Evolutionary conservation across 805 yeast species (phyloP).

Genomic region (Nakazawaea wyomingensis): DNA sequence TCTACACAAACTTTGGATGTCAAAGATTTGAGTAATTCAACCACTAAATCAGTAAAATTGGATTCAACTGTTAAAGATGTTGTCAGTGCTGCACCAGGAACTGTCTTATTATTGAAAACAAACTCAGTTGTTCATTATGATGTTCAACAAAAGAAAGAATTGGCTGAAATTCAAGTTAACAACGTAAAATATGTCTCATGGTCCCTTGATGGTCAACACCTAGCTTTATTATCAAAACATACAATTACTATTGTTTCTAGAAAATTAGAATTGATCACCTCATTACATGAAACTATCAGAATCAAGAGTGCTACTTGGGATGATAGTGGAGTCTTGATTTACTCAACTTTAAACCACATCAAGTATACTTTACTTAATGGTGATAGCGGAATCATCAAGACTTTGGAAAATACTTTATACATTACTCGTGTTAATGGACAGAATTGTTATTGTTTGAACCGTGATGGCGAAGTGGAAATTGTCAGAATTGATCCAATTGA

Average conservation of each 20-base stretch:
- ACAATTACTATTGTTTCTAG: slow-evolving; percentile 83
- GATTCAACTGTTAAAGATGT: slow-evolving; percentile 67
- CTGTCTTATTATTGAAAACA: slow-evolving; percentile 67
- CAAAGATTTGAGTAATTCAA: slow-evolving; percentile 74
- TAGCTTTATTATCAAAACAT: slow-evolving; percentile 89
- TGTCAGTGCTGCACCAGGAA: slow-evolving; percentile 76
- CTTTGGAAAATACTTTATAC: slow-evolving; percentile 84
- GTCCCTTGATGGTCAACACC: slow-evolving; percentile 82
- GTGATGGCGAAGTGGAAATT: slow-evolving; percentile 79
- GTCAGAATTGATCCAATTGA: slow-evolving; percentile 91
- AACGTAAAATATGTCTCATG: slow-evolving; percentile 85
- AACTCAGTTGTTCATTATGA: slow-evolving; percentile 78
- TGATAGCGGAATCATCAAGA: slow-evolving; percentile 90
- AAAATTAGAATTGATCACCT: slow-evolving; percentile 68
- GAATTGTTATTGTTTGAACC: slow-evolving; percentile 73
- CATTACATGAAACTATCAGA: slow-evolving; percentile 94
- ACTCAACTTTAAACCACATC: slow-evolving; percentile 93
- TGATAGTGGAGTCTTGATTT: slow-evolving; percentile 83
- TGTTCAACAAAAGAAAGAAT: slow-evolving; percentile 82
- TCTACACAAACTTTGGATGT: slow-evolving; percentile 66
- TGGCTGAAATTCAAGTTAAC: slow-evolving; percentile 62
- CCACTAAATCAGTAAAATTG: slow-evolving; percentile 74
- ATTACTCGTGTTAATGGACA: slow-evolving; percentile 66
- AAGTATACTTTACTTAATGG: slow-evolving; percentile 92
- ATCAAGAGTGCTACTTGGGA: slow-evolving; percentile 98